Conservation (phyloP, 306 rosid genomes). For the Delonix regia region DNA sequence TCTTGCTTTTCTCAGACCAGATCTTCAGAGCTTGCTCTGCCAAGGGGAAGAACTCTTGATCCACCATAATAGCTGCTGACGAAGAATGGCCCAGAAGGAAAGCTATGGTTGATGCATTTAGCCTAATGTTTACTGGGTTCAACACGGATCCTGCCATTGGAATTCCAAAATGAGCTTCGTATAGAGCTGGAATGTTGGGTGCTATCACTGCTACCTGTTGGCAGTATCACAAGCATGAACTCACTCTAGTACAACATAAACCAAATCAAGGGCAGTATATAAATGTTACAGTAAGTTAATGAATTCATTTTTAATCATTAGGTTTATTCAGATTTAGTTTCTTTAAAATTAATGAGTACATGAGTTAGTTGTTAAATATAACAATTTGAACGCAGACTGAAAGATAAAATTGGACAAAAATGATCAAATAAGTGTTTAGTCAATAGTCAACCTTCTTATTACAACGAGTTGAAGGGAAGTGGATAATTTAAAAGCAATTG, state of each 20-base stretch:
- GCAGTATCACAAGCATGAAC: not conserved
- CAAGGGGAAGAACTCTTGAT: slow-evolving; percentile 64
- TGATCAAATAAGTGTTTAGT: too few species aligned
- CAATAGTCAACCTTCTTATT: too few species aligned
- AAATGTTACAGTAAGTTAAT: too few species aligned
- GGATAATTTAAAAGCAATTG: too few species aligned
- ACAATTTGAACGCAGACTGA: not conserved
- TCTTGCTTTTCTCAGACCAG: slow-evolving; percentile 52
- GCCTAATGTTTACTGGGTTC: slow-evolving; percentile 64
- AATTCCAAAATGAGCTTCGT: slow-evolving; percentile 84
- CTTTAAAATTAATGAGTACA: too few species aligned
- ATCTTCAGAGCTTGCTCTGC: slow-evolving; percentile 78
- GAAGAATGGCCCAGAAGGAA: slow-evolving; percentile 72
- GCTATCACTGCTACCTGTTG: slow-evolving; percentile 88
- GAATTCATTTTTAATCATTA: too few species aligned
- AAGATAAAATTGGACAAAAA: too few species aligned
- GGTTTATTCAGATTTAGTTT: too few species aligned
- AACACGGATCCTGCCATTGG: slow-evolving; percentile 76
- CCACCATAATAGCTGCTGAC: slow-evolving; percentile 60
- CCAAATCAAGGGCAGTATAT: too few species aligned
- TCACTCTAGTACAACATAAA: not conserved
- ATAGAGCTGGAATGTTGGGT: slow-evolving; percentile 87
- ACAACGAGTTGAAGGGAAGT: too few species aligned
- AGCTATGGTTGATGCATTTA: slow-evolving; percentile 61
- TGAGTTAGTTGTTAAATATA: too few species aligned